phyloP scores from a whole-genome alignment of 1,139 yeast species.

The Geotrichum restrictum region DNA sequence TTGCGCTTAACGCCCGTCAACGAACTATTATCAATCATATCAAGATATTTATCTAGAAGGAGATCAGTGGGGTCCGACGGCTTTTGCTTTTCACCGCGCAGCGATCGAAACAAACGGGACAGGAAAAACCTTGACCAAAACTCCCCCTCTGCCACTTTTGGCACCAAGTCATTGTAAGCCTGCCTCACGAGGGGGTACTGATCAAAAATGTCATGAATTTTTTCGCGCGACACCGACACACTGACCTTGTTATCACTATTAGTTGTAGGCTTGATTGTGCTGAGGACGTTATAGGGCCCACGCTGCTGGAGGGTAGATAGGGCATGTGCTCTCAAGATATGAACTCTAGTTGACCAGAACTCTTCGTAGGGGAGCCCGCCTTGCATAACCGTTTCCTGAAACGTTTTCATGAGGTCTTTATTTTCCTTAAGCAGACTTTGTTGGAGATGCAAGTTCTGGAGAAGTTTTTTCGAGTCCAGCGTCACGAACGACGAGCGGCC shows the following conservation, averaged over 20 bases:
- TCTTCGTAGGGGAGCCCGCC: constrained; percentile 73
- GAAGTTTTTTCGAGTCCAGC: constrained; percentile 48
- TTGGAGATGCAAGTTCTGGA: constrained; percentile 72
- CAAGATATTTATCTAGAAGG: constrained; percentile 74
- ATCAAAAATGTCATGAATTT: constrained; percentile 81
- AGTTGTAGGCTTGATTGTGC: constrained; percentile 88
- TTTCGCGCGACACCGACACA: constrained; percentile 86
- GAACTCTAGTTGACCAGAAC: constrained; percentile 85
- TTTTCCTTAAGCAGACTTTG: constrained; percentile 71
- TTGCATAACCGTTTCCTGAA: constrained; percentile 83
- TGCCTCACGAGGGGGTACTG: constrained; percentile 90
- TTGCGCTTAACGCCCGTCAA: constrained; percentile 26
- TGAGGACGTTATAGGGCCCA: constrained; percentile 90
- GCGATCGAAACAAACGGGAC: constrained; percentile 77
- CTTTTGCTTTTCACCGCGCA: constrained; percentile 83
- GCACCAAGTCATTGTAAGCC: constrained; percentile 88
- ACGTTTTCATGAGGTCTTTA: constrained; percentile 64
- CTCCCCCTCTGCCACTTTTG: constrained; percentile 81
- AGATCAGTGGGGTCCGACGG: constrained; percentile 77
- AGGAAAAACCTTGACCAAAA: constrained; percentile 97
- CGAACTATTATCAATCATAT: constrained; percentile 20
- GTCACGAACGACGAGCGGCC: constrained; percentile 6
- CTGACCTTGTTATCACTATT: constrained; percentile 70
- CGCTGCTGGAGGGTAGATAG: constrained; percentile 75
- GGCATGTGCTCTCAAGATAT: constrained; percentile 78